Percentiles rank a stretch among this genome's conserved stretches.
Conservation (phyloP, 768 basidiomycete genomes). For the Clitopilus passeckerianus region DNA sequence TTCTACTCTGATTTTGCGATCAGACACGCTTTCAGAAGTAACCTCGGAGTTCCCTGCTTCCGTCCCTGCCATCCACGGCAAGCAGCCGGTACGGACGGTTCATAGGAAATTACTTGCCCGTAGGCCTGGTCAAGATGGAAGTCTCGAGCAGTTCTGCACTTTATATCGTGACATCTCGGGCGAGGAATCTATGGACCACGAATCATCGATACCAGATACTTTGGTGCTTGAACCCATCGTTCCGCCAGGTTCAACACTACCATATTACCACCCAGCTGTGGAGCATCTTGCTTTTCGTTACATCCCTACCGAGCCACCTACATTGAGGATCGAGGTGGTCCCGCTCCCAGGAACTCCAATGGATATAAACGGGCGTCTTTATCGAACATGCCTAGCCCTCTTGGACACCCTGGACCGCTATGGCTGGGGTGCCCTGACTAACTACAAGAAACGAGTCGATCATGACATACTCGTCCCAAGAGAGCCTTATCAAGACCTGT, state of each 20-base stretch:
- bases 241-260: slow-evolving; percentile 41
- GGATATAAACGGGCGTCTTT: slow-evolving; percentile 59
- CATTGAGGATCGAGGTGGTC: slow-evolving; percentile 53
- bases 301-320: slow-evolving; percentile 26
- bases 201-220: slow-evolving; percentile 12
- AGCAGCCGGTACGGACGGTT: slow-evolving; percentile 42
- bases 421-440: slow-evolving; percentile 76
- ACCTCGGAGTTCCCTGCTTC: slow-evolving; percentile 23
- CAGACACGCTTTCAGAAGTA: slow-evolving; percentile 54
- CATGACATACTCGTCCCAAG: slow-evolving; percentile 79
- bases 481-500: slow-evolving; percentile 86
- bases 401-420: slow-evolving; percentile 85
- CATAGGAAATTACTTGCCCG: slow-evolving; percentile 72
- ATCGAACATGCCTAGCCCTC: slow-evolving; percentile 76
- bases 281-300: slow-evolving; percentile 80
- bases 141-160: slow-evolving; percentile 75
- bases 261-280: slow-evolving; percentile 90
- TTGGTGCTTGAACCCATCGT: slow-evolving; percentile 62
- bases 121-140: slow-evolving; percentile 68
- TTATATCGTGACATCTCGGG: slow-evolving; percentile 40
- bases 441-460: slow-evolving; percentile 80
- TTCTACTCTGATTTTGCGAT: slow-evolving; percentile 83
- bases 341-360: slow-evolving; percentile 45
- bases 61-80: slow-evolving; percentile 32
- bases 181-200: background rate